phyloP scores from a whole-genome alignment of 805 yeast genomes.

The Candida hungchunana region DNA sequence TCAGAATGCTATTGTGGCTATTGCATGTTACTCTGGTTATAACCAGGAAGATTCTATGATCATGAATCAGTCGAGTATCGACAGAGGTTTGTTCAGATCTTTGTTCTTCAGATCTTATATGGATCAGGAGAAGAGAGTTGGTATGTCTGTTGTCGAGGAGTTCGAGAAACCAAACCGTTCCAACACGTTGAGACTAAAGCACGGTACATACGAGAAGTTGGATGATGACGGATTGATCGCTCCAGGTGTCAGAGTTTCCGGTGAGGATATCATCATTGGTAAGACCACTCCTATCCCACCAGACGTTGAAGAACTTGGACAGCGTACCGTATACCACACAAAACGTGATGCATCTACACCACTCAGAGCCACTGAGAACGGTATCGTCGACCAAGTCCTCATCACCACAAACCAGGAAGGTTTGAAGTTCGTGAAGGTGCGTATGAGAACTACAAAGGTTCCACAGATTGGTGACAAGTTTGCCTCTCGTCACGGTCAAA shows the following conservation, averaged over 20 bases:
- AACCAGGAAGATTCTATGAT: conserved; percentile 99
- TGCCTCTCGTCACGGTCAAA: conserved; percentile 99
- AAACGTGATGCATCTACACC: conserved; percentile 99
- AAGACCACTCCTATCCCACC: conserved; percentile 99
- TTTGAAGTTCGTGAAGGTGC: conserved; percentile 91
- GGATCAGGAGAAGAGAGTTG: conserved; percentile 98
- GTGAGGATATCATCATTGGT: conserved; percentile 98
- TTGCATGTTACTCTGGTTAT: conserved; percentile 96
- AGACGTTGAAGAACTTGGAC: conserved; percentile 97
- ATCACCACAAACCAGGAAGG: conserved; percentile 98
- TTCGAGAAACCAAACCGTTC: conserved; percentile 96
- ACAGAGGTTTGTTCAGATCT: conserved; percentile 93
- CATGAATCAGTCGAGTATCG: conserved; percentile 98
- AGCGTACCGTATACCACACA: conserved; percentile 96
- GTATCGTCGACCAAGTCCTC: conserved; percentile 97
- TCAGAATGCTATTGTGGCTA: conserved; percentile 97
- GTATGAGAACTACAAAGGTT: conserved; percentile 97
- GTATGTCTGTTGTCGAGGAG: conserved; percentile 97
- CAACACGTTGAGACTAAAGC: conserved; percentile 91
- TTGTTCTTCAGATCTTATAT: conserved; percentile 94
- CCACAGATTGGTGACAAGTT: conserved; percentile 99
- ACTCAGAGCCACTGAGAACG: conserved; percentile 91
- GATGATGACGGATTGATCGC: conserved; percentile 98
- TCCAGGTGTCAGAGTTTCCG: conserved; percentile 98
- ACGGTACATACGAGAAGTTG: conserved; percentile 95